phyloP scores from a whole-genome alignment of 768 basidiomycete genomes.

The Lactarius deliciosus region DNA sequence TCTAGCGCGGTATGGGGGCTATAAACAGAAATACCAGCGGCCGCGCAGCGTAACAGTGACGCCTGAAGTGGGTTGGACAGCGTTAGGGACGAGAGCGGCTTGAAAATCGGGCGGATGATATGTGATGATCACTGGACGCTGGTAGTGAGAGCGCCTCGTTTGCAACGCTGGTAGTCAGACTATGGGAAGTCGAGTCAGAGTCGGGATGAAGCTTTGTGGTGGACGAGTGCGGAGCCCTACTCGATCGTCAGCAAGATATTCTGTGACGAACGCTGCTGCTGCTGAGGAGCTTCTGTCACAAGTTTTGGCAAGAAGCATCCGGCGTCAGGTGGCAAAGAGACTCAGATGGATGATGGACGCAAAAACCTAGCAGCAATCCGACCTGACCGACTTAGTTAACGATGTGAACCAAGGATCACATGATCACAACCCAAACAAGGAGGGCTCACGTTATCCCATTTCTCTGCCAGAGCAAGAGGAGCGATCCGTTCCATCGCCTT shows the following conservation, averaged over 20 bases:
- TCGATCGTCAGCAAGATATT: slow-evolving; percentile 46
- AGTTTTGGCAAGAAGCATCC: slow-evolving; percentile 1
- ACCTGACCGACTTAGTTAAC: slow-evolving; percentile 32
- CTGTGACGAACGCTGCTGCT: slow-evolving; percentile 33
- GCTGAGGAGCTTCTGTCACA: slow-evolving; percentile 38
- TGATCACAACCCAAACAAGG: slow-evolving; percentile 7
- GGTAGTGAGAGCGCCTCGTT: slow-evolving; percentile 62
- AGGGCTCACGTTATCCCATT: slow-evolving; percentile 88
- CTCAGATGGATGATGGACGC: neutral
- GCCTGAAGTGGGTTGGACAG: slow-evolving; percentile 75
- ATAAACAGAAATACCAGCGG: slow-evolving; percentile 83
- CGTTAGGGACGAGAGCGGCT: slow-evolving; percentile 70
- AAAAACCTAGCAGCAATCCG: slow-evolving; percentile 36
- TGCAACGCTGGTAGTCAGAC: slow-evolving; percentile 70
- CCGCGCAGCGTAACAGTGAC: slow-evolving; percentile 76
- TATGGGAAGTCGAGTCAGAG: slow-evolving; percentile 35
- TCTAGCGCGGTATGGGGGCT: slow-evolving; percentile 89
- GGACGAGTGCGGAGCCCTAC: slow-evolving; percentile 32
- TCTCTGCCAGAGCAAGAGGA: slow-evolving; percentile 80
- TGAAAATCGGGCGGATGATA: slow-evolving; percentile 90
- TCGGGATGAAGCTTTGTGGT: neutral
- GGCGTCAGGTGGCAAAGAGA: neutral
- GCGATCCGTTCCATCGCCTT: slow-evolving; percentile 82
- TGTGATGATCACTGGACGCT: slow-evolving; percentile 66
- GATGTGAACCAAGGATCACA: slow-evolving; percentile 23